A percentile compares a stretch with the other conserved stretches of the same genome.
phyloP scores from a whole-genome alignment of 2,329 filamentous ascomycete species.

The Sclerotinia glacialis region DNA sequence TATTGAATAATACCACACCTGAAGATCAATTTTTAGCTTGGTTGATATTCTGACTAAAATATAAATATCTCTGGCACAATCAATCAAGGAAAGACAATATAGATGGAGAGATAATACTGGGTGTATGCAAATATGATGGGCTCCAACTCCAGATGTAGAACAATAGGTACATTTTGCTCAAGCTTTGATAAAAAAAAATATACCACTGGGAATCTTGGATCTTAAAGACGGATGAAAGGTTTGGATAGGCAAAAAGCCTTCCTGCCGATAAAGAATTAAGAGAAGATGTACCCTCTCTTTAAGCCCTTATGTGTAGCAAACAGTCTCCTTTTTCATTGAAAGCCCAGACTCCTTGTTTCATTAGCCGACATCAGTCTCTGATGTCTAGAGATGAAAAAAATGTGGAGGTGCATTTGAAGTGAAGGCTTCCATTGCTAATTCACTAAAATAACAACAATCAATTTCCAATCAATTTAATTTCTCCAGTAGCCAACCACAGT shows the following conservation, averaged over 20 bases:
- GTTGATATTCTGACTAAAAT: too few relatives aligned
- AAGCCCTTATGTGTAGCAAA: not conserved
- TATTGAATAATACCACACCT: not conserved
- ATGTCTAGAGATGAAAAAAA: not conserved
- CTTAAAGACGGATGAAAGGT: not conserved
- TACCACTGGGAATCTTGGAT: not conserved
- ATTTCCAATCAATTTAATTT: not conserved
- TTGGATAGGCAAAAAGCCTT: not conserved
- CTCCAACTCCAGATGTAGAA: not conserved
- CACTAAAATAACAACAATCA: not conserved
- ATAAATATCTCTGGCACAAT: not conserved
- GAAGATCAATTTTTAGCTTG: too few relatives aligned
- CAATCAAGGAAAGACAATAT: rapidly evolving
- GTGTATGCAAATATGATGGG: rapidly evolving
- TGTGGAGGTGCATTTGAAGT: not conserved
- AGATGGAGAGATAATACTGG: not conserved
- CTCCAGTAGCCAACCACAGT: not conserved
- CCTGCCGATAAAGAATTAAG: not conserved
- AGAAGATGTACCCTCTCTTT: not conserved
- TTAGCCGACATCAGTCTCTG: rapidly evolving
- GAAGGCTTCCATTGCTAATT: not conserved
- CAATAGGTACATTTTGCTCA: rapidly evolving
- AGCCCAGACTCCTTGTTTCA: not conserved
- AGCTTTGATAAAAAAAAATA: not conserved
- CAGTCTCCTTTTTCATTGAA: not conserved